phyloP scores from a whole-genome alignment of 169 alveolate genomes.

The Cryptosporidium meleagridis region DNA sequence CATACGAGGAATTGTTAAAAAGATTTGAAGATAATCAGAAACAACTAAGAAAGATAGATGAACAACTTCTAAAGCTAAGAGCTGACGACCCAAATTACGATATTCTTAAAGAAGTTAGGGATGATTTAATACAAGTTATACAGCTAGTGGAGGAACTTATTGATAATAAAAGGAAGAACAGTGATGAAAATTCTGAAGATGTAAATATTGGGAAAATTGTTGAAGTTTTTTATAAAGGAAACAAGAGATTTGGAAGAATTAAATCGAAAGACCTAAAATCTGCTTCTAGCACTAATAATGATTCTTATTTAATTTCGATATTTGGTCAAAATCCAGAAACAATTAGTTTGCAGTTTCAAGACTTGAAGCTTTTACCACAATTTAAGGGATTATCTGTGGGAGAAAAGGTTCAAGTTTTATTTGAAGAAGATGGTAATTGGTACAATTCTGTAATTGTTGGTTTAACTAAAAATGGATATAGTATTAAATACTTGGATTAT shows the following conservation, averaged over 20 bases:
- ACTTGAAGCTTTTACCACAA: constrained; percentile 1
- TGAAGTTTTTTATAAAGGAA: constrained; percentile 15
- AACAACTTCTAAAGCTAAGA: neutral
- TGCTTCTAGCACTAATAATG: neutral
- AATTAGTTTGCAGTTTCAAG: neutral
- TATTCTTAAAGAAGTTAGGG: constrained; percentile 1
- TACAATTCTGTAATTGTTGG: constrained; percentile 15
- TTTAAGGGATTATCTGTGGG: constrained; percentile 26
- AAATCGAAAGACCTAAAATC: neutral
- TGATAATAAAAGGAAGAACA: neutral
- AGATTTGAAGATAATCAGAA: neutral
- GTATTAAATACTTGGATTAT: constrained; percentile 29
- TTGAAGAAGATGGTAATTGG: constrained; percentile 62
- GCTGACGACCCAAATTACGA: neutral
- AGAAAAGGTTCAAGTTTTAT: constrained; percentile 33
- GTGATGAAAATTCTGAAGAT: neutral
- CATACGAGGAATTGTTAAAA: constrained; percentile 1
- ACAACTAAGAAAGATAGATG: constrained; percentile 24
- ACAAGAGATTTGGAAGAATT: constrained; percentile 51
- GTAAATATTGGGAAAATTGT: constrained; percentile 17
- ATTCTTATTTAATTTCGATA: neutral
- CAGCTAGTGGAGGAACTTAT: constrained; percentile 9
- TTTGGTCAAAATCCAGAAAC: constrained; percentile 7
- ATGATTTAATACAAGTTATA: constrained; percentile 32
- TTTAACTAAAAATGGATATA: constrained; percentile 19